Evolutionary conservation across 257 asterid species (phyloP), one percentile per base, ranked within the genome.

Genomic region (Penstemon eatonii): DNA sequence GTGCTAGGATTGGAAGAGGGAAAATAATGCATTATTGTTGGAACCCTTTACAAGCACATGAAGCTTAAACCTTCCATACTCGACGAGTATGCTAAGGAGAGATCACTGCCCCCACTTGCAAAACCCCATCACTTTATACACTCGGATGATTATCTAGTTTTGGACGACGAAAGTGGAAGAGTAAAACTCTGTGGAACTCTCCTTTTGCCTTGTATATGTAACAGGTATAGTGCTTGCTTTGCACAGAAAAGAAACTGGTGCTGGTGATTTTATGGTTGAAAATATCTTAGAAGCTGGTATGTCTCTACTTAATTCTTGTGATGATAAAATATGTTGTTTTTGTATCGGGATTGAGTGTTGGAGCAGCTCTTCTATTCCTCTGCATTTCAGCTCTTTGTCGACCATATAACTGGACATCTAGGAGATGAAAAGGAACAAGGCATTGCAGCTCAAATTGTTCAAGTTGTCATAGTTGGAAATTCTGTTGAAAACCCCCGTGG

Each of bases 111-210:
- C 47, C 96, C 89, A 43, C 87, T 94, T 65, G 89, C 86, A 50
- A 71, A 78, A 65, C 92, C 89, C 76, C 95, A 86, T 74, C 84
- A 86, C 68, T 91, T 94, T 70, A 60, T 72, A 47, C 91, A 89
- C 77, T 83, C 87, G 0, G 97, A 89, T 40, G 97, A 91, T 79
- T 75, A 79, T 78, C 81, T 94, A 74, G 66, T 86, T 78, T 68
- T 94, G 84, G 99, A 94, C 82, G 99, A 94, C 60, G 99, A 89
- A 75, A 87, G 96, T 68, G 99, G 99, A 79, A 84, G 99, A 87
- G 95, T 94, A 67, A 91, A 86, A 80, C 90, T 91, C 9, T 71
- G 88, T 56, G 95, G 97, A 38, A 37, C 74, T 73, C 66, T 49
- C 67, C 86, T 93, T 71, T 74, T 64, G 59, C 96, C 96, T 69